phyloP scores from a whole-genome alignment of 371 early-diverging fungal genomes.

The Encephalitozoon hellem region DNA sequence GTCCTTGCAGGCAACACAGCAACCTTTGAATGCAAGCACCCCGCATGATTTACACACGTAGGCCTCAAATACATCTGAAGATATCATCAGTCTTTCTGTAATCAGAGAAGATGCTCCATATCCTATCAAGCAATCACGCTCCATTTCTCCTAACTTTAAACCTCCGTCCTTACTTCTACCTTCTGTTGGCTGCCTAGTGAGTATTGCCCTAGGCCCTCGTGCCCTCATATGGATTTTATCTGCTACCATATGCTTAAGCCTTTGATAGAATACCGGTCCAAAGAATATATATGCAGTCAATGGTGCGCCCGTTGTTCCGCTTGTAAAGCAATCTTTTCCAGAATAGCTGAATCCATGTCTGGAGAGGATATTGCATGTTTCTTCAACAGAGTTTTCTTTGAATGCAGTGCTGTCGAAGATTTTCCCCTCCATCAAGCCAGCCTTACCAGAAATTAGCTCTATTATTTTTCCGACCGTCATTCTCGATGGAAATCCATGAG shows the following conservation, averaged over 20 bases:
- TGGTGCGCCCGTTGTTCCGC: constrained; percentile 74
- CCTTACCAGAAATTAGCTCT: constrained; percentile 91
- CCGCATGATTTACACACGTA: constrained; percentile 82
- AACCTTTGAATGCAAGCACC: constrained; percentile 75
- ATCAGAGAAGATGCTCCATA: constrained; percentile 85
- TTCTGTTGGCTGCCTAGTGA: constrained; percentile 94
- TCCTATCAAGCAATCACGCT: constrained; percentile 88
- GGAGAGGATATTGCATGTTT: constrained; percentile 80
- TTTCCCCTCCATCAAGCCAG: constrained; percentile 81
- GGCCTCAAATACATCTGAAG: constrained; percentile 82
- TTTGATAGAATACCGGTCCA: constrained; percentile 94
- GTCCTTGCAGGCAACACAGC: constrained; percentile 68
- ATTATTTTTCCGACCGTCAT: constrained; percentile 99
- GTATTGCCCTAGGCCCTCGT: constrained; percentile 78
- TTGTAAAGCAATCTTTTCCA: constrained; percentile 80
- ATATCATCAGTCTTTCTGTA: constrained; percentile 82
- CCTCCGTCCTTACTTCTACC: constrained; percentile 94
- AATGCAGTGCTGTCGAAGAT: constrained; percentile 84
- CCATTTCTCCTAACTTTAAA: constrained; percentile 94
- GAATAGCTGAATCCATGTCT: constrained; percentile 90
- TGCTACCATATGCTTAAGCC: constrained; percentile 97
- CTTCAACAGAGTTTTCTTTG: constrained; percentile 76
- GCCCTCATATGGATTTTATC: constrained; percentile 98
- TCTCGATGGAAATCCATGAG: constrained; percentile 98
- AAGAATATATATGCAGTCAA: constrained; percentile 87